Conservation (phyloP, 2,329 filamentous ascomycete genomes). For the Trichoderma sp. region DNA sequence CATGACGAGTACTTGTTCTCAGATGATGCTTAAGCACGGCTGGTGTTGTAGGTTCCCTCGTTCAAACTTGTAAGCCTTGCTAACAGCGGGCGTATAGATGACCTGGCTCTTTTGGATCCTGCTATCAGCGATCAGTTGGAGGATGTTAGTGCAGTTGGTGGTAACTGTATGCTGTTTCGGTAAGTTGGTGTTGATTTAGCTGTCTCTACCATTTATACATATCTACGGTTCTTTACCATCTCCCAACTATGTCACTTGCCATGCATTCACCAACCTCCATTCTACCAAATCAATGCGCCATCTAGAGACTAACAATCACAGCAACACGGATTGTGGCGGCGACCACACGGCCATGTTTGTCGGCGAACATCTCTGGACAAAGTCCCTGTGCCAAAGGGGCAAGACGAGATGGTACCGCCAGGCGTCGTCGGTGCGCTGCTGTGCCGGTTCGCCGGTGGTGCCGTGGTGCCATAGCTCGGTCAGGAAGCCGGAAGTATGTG, state of each 20-base stretch:
- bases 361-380: background rate
- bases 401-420: background rate
- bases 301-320: background rate
- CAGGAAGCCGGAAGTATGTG: background rate
- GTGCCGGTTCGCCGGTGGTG: background rate
- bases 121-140: background rate
- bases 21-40: background rate
- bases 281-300: background rate
- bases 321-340: background rate
- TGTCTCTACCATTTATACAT: background rate
- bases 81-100: background rate
- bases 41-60: background rate
- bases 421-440: conserved; percentile 1
- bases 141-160: background rate
- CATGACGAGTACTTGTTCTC: background rate
- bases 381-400: background rate
- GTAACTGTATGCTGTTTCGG: conserved; percentile 10
- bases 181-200: background rate
- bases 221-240: background rate
- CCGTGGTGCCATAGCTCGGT: background rate
- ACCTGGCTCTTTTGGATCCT: background rate
- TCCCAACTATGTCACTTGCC: background rate
- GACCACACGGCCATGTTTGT: background rate
- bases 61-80: background rate
- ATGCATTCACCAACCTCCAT: background rate